Evolutionary conservation across 192 early-diverging fungal species (phyloP), one percentile per base, ranked within the genome.

Genomic region (Backusella australiensis): DNA sequence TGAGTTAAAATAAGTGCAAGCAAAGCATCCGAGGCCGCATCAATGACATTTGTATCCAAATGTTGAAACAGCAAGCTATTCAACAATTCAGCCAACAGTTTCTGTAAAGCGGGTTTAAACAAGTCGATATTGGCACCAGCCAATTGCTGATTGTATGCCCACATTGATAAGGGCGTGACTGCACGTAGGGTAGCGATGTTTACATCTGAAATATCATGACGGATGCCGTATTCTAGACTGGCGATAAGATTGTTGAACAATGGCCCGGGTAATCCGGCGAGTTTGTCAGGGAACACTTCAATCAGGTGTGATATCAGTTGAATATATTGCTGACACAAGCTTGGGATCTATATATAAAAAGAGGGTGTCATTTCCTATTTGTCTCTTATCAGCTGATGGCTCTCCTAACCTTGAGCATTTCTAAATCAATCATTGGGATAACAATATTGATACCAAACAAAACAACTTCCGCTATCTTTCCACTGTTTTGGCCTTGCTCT

Each of bases 371-470:
- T 34, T 35, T 19, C 34, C 23, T n/a, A 65, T 65, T 26, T 65
- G 21, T 34, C 36, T 35, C 15, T 35, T 17, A 34, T 68, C 34
- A 56, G 7, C 53, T 56, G 53, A 56, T 56, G 1, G 32, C 19
- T 21, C 52, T 74, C 59, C 42, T 74, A 32, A 90, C 90, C 85
- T 91, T 83, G 1, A 95, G 80, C 89, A 95, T 92, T 29, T 91
- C 82, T 34, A 88, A 74, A 63, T 91, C 90, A 71, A 95, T 90
- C 75, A 94, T 85, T 5, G 92, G 92, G 32, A 93, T 84, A 2
- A 94, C 74, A 29, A 88, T 84, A 81, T 92, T 88, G 49, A 94
- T 81, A 35, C 91, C 94, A 80, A 85, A 90, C 56, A 92, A 90
- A 34, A 94, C 89, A 5, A 95, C 90, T 23, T 89, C 85, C n/a